A percentile compares a stretch with the other conserved stretches of the same genome.
Evolutionary conservation across 1,139 yeast genomes (phyloP).

Genomic region (Scheffersomyces cryptocercus): DNA sequence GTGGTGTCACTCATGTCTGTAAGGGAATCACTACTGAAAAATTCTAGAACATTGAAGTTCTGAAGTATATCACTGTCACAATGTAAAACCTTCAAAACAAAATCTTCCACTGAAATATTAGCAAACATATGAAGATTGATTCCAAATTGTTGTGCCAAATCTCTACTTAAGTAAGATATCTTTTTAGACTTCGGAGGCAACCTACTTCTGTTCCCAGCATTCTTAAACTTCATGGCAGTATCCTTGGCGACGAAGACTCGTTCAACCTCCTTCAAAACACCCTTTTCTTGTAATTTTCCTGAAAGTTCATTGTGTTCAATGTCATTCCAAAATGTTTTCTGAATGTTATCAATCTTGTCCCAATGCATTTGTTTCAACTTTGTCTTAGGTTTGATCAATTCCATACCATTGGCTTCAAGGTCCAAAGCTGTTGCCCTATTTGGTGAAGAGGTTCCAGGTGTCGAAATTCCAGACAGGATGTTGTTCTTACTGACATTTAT

Average conservation of each 20-base stretch:
- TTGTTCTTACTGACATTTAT: slow-evolving; percentile 10
- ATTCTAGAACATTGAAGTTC: slow-evolving; percentile 76
- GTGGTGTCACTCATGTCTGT: slow-evolving; percentile 70
- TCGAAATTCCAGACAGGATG: slow-evolving; percentile 1
- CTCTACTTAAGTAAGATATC: slow-evolving; percentile 70
- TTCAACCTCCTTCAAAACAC: slow-evolving; percentile 79
- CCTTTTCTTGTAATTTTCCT: slow-evolving; percentile 61
- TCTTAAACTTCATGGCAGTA: slow-evolving; percentile 44
- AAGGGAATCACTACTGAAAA: slow-evolving; percentile 72
- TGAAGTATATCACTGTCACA: slow-evolving; percentile 73
- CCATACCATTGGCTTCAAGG: slow-evolving; percentile 5
- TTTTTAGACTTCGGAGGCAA: slow-evolving; percentile 39
- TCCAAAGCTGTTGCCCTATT: slow-evolving; percentile 1
- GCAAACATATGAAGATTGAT: slow-evolving; percentile 86
- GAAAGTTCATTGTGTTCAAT: slow-evolving; percentile 49
- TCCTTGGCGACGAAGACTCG: slow-evolving; percentile 70
- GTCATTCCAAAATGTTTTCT: slow-evolving; percentile 82
- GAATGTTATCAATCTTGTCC: slow-evolving; percentile 76
- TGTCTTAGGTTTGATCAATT: slow-evolving; percentile 50
- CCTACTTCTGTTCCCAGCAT: slow-evolving; percentile 16
- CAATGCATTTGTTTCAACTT: slow-evolving; percentile 92
- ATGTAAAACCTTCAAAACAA: slow-evolving; percentile 63
- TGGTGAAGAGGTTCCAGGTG: neutral
- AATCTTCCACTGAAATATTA: slow-evolving; percentile 56
- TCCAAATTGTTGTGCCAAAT: slow-evolving; percentile 82